A percentile compares a stretch with the other conserved stretches of the same genome.
These are phyloP conservation scores for Solanum raphanifolium DNA, from an alignment of 257 asterid genomes.

Conservation along the genomic window DNA sequence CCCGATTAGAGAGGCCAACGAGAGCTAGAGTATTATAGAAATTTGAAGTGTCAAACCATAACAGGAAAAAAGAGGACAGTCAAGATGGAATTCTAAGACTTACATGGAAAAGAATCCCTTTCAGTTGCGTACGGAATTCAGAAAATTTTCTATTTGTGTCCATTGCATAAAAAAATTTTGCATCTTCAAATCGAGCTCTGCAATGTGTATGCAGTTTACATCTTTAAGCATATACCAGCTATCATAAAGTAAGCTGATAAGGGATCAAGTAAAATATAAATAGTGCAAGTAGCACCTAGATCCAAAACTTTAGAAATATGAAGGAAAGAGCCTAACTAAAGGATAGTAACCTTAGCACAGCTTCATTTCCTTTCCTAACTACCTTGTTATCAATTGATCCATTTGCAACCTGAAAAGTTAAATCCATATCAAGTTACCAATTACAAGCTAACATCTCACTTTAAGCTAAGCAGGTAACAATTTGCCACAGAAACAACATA, in stretches of 20 bases:
- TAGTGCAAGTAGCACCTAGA: neutral
- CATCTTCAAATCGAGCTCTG: slow-evolving; percentile 99
- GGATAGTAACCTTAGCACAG: slow-evolving; percentile 65
- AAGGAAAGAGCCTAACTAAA: neutral
- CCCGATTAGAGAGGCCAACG: neutral
- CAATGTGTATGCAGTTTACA: neutral
- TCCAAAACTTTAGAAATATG: neutral
- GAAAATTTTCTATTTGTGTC: slow-evolving; percentile 81
- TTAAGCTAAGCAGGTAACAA: neutral
- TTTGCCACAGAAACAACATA: neutral
- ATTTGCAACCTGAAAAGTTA: slow-evolving; percentile 69
- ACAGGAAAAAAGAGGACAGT: neutral
- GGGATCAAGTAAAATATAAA: neutral
- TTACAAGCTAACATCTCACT: neutral
- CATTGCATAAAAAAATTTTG: slow-evolving; percentile 89
- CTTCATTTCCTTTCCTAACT: slow-evolving; percentile 93
- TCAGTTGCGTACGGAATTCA: slow-evolving; percentile 73
- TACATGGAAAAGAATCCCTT: slow-evolving; percentile 95
- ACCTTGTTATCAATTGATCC: slow-evolving; percentile 77
- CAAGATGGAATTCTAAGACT: slow-evolving; percentile 19
- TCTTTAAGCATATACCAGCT: neutral
- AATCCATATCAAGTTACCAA: neutral
- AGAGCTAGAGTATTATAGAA: neutral
- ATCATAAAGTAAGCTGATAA: neutral
- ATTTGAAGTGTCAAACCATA: neutral